Percentiles rank a stretch among this genome's conserved stretches.
Conservation (phyloP, 345 rosid genomes). For the Eucalyptus decipiens region DNA sequence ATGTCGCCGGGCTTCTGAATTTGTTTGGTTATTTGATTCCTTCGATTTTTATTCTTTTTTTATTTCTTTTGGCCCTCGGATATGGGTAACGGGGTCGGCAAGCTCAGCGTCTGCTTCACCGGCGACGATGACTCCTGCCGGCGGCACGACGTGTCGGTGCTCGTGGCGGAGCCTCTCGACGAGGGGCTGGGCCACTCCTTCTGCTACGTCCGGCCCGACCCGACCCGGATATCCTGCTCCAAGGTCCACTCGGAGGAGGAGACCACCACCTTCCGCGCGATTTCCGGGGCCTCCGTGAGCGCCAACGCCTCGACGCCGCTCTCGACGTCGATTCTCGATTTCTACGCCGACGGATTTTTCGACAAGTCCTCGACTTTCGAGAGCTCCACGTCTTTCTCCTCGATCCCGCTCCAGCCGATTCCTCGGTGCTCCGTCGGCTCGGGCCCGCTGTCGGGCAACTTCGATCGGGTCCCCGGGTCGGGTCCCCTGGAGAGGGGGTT, state of each 20-base stretch:
- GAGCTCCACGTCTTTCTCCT: constrained; percentile 75
- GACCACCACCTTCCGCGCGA: constrained; percentile 74
- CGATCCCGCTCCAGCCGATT: constrained; percentile 87
- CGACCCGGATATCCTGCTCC: constrained; percentile 49
- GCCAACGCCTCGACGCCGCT: constrained; percentile 92
- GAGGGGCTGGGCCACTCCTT: constrained; percentile 94
- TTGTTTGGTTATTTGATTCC: background rate
- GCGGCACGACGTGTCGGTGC: constrained; percentile 16
- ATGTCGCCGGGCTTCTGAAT: background rate
- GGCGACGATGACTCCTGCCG: constrained; percentile 39
- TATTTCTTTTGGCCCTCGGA: background rate
- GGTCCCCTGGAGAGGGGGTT: constrained; percentile 72
- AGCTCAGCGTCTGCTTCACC: constrained; percentile 65
- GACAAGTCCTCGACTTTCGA: constrained; percentile 91
- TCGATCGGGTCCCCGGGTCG: constrained; percentile 31
- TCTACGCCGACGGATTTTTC: constrained; percentile 41
- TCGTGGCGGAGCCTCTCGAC: constrained; percentile 51
- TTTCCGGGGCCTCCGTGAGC: constrained; percentile 94
- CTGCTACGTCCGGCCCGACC: constrained; percentile 82
- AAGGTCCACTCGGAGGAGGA: constrained; percentile 83
- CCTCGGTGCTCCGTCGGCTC: constrained; percentile 46
- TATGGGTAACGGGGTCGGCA: constrained; percentile 86
- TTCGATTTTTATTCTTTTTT: background rate
- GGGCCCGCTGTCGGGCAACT: constrained; percentile 28
- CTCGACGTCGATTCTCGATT: constrained; percentile 68